Base-by-base conservation (phyloP, 2,329 filamentous ascomycete species). In the Pseudogymnoascus sp. region DNA sequence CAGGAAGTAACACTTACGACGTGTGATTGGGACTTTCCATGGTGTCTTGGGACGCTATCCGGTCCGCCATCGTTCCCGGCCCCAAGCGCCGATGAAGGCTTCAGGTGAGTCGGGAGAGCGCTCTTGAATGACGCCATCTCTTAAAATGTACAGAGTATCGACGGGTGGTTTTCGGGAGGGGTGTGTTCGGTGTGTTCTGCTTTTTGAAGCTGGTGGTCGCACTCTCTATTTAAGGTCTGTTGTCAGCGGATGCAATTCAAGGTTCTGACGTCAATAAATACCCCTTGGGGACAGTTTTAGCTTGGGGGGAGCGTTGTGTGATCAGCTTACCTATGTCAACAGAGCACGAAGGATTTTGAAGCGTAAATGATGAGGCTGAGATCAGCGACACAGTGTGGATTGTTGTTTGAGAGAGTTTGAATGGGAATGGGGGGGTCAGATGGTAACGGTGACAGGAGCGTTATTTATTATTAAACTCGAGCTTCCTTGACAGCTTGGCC, bases 1-100 rank as follows among this genome's bases (percentile, higher is more conserved):
- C 50, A 56, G 50, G 50, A 56, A 56, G 26, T 33, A 10, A 17
- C 64, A 87, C 89, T 85, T 79, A 89, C 89, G 86, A 93, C 90
- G 78, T 93, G 89, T 66, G 88, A 91, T 77, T 89, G 88, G 70
- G 88, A 89, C 84, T 93, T 93, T 79, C 89, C 89, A 77, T 93
- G 89, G 75, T 91, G 90, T 70, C 82, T 81, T 70, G 82, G 78
- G 68, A 86, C 77, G 66, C 77, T 81, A 70, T 75, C 78, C 19
- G 62, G 61, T 11, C 64, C 66, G 63, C 68, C 69, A 63, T 75
- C 73, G 59, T 72, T 74, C 67, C 75, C 78, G 68, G 74, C 75
- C 65, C 72, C 74, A 19, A 73, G 67, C 53, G 68, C 70, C 33
- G 73, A 72, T 65, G 78, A 77, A 66, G 87, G 83, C 83, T 91